phyloP scores from a whole-genome alignment of 352 stramenopile species.

The Phytophthora gonapodyides region DNA sequence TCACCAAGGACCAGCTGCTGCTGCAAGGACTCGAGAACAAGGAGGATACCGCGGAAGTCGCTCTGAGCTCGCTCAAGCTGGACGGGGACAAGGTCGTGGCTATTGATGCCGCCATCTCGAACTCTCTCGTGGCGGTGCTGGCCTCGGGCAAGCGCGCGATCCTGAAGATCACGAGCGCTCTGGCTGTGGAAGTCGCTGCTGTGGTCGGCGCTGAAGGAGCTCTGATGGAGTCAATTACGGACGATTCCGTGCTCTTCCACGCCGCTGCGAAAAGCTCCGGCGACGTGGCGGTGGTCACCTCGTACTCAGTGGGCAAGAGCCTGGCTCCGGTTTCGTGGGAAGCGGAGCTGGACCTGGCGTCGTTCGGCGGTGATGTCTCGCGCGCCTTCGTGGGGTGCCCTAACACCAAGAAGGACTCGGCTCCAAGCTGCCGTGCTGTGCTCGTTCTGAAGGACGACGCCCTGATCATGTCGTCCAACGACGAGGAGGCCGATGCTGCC shows the following conservation, averaged over 20 bases:
- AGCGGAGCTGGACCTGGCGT: constrained; percentile 48
- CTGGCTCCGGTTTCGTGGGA: constrained; percentile 42
- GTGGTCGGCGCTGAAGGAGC: constrained; percentile 47
- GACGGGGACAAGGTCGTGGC: constrained; percentile 40
- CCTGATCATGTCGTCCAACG: constrained; percentile 72
- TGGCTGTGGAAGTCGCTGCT: constrained; percentile 45
- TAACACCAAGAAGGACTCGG: constrained; percentile 59
- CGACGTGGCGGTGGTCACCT: constrained; percentile 44
- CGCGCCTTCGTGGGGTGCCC: constrained; percentile 62
- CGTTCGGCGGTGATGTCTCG: constrained; percentile 57
- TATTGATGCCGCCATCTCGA: constrained; percentile 48
- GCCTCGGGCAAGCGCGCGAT: constrained; percentile 66
- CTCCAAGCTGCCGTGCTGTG: constrained; percentile 54
- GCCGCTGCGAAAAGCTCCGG: constrained; percentile 27
- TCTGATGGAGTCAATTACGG: constrained; percentile 59
- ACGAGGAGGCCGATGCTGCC: constrained; percentile 37
- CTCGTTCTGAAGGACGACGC: constrained; percentile 77
- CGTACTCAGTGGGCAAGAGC: constrained; percentile 50
- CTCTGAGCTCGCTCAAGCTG: constrained; percentile 42
- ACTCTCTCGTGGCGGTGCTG: constrained; percentile 55
- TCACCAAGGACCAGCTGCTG: constrained; percentile 38
- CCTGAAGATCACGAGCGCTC: constrained; percentile 45
- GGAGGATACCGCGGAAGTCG: constrained; percentile 30
- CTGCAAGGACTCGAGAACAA: constrained; percentile 45
- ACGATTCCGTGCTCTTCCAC: constrained; percentile 66